Evolutionary conservation across 495 filamentous ascomycete species (phyloP), one percentile per base, ranked within the genome.

Genomic region (Bryoglossum gracile): DNA sequence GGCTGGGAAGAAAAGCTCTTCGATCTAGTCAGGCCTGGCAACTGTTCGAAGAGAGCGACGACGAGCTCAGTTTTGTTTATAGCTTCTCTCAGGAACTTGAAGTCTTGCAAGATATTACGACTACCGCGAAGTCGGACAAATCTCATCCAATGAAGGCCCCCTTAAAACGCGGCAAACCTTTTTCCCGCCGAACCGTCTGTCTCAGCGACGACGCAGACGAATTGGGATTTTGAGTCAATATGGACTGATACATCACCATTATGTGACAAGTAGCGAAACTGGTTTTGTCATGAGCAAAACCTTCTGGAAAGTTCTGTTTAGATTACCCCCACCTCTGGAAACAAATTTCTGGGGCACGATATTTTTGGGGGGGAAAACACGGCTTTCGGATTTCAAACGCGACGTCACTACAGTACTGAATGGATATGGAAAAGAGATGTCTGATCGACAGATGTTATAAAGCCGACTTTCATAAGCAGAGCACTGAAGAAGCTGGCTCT

Each of bases 121-220:
- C 46, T 17, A 42, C 17, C 6, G 25, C 32, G 5, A 17, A 11
- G 17, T 32, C 28, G 36, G 33, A 25, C 17, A 47, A 41, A 13
- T 6, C 13, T 30, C 26, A 30, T 30, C 26, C 5, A 13, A 13
- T 30, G 26, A 30, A 30, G 13, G 26, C 5, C 26, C 13, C 26
- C 26, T 30, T 30, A n/a, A 48, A 46, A 17, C 38, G 25, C 22
- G 25, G 5, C 22, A 17, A 14, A 17, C 6, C 9, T 5, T 8
- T 37, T 16, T 18, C 9, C 4, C 40, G 26, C n/a, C 8, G 24
- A 16, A 32, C 25, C 33, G n/a, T 43, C 11, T n/a, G 21, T 34
- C 40, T 36, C 39, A 44, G 26, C 19, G 59, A 55, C 21, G 68
- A 65, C 46, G 68, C 68, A 24, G 68, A 70, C 32, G 68, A 69